Evolutionary conservation across 1,139 yeast species (phyloP), one percentile per base, ranked within the genome.

Genomic region (Sugiyamaella neomexicana): DNA sequence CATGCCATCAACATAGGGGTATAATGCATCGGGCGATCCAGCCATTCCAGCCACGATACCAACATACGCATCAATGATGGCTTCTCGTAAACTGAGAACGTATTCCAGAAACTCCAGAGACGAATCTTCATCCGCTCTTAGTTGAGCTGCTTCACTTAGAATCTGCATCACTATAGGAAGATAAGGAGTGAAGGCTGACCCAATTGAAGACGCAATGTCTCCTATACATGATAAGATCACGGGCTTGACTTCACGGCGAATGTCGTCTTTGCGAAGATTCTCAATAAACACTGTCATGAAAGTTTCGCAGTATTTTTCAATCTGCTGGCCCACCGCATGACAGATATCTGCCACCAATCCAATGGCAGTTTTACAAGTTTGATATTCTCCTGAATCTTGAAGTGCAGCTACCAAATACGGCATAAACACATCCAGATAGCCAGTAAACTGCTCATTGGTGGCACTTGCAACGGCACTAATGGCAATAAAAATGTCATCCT

Each of bases 281-380:
- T 80, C 77, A 54, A 96, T 91, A 67, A 93, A 79, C 46, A 86
- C 84, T 53, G 80, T 80, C 96, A 93, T 90, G 65, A 91, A 81
- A 4, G 85, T 86, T 60, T 83, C 84, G 63, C 89, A 82, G 70
- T 89, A 91, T 53, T 86, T 88, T 55, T 80, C 78, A 61, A 91
- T 82, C 43, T 78, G 79, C 37, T 78, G 79, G 32, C 96, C 96
- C 53, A 95, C 77, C 1, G 97, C 87, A 67, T 90, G 96, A n/a
- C 96, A 82, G 63, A 93, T 85, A 72, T 93, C 99, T n/a, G 97
- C 97, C 57, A 93, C 91, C 56, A 95, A 80, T 3, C 99, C 98
- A 57, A 93, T 89, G 2, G 98, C 96, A 12, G 96, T 88, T 60
- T 80, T 81, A 64, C 96, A 85, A 20, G 90, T 83, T 43, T 91